Evolutionary conservation across 2,329 filamentous ascomycete species (phyloP).

Genomic region (Coleophoma crateriformis): DNA sequence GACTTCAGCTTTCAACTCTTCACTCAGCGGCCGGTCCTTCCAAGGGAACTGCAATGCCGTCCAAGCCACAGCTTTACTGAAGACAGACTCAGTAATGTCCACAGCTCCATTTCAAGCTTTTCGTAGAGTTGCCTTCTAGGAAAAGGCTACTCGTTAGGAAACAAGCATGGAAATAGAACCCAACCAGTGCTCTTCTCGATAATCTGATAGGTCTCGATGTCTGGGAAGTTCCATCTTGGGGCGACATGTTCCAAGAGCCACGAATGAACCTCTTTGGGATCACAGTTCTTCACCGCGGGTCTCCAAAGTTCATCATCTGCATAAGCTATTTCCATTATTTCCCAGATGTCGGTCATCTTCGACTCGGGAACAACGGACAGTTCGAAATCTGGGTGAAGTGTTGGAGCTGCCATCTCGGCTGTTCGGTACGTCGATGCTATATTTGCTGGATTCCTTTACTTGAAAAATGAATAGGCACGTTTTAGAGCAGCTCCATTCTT

Average conservation of each 20-base stretch:
- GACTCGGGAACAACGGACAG: conserved; percentile 4
- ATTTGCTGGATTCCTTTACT: background rate
- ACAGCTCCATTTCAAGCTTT: background rate
- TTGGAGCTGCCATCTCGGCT: background rate
- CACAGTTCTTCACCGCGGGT: conserved; percentile 5
- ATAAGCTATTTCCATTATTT: conserved; percentile 8
- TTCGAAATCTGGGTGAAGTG: conserved; percentile 5
- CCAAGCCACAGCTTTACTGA: conserved; percentile 15
- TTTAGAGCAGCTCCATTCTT: too few species aligned
- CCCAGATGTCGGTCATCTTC: conserved; percentile 12
- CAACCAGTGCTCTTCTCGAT: conserved; percentile 11
- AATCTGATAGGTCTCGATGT: conserved; percentile 13
- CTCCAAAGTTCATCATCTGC: conserved; percentile 11
- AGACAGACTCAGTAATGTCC: background rate
- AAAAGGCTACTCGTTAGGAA: too few species aligned
- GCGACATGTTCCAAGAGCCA: conserved; percentile 11
- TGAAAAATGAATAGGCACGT: background rate
- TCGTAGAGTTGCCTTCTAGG: too few species aligned
- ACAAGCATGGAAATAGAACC: background rate
- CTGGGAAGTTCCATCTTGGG: conserved; percentile 13
- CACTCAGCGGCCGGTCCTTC: conserved; percentile 11
- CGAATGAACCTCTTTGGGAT: conserved; percentile 8
- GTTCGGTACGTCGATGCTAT: background rate
- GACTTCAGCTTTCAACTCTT: conserved; percentile 6
- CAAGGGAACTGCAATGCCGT: conserved; percentile 15